Conservation (phyloP, 176 grass and related monocot genomes). For the Carex pumila region DNA sequence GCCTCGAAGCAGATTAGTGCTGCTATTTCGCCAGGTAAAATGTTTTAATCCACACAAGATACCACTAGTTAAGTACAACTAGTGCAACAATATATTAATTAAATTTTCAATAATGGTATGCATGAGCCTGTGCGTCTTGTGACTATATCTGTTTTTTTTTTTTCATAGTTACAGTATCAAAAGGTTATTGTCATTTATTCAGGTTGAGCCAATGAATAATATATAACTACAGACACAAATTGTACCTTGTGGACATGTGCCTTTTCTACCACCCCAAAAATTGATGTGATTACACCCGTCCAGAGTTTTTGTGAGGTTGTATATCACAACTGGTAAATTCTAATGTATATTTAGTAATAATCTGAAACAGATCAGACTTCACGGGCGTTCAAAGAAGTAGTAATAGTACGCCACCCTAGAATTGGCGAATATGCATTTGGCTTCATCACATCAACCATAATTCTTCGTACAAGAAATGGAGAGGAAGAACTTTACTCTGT, state of each 20-base stretch:
- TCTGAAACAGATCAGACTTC: constrained; percentile 53
- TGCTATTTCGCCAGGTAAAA: constrained; percentile 60
- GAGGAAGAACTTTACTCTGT: constrained; percentile 57
- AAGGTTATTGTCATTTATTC: neutral
- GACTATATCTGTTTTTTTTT: neutral
- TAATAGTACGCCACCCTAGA: constrained; percentile 64
- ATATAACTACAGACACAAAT: neutral
- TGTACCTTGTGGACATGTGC: neutral
- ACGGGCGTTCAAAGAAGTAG: constrained; percentile 69
- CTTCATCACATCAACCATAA: constrained; percentile 67
- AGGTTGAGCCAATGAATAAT: neutral
- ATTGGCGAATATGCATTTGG: constrained; percentile 65
- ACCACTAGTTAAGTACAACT: neutral
- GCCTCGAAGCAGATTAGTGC: constrained; percentile 72
- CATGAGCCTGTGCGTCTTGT: neutral
- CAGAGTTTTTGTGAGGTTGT: neutral
- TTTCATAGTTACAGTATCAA: neutral
- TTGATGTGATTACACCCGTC: neutral
- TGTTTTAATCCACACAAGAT: neutral
- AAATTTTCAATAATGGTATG: neutral
- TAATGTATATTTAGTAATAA: neutral
- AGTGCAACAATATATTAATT: neutral
- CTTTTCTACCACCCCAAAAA: too few relatives aligned
- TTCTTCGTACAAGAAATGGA: constrained; percentile 30
- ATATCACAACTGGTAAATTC: neutral